Conservation (phyloP, 2,329 filamentous ascomycete genomes). For the Shiraia bambusicola region DNA sequence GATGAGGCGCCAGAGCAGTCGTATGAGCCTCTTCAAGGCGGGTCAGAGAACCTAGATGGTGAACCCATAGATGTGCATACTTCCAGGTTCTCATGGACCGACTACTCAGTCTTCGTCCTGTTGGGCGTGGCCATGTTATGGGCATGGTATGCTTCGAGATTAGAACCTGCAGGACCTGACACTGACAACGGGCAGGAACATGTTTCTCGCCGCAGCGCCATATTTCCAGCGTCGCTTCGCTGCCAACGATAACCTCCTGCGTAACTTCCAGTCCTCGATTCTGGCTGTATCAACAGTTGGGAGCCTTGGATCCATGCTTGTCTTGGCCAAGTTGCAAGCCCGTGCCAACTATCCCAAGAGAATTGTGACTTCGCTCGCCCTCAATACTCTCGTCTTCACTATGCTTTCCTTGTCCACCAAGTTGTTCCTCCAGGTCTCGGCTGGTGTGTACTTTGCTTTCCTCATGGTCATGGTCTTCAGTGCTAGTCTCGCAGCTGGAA, state of each 20-base stretch:
- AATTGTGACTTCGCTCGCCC: slow-evolving; percentile 72
- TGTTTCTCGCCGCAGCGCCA: slow-evolving; percentile 92
- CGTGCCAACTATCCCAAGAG: slow-evolving; percentile 85
- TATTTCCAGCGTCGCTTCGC: slow-evolving; percentile 87
- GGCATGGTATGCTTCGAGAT: slow-evolving; percentile 71
- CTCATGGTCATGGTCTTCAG: slow-evolving; percentile 77
- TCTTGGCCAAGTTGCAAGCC: slow-evolving; percentile 78
- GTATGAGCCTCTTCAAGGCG: slow-evolving; percentile 44
- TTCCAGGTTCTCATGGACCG: slow-evolving; percentile 73
- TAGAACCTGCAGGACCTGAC: slow-evolving; percentile 8
- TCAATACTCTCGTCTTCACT: slow-evolving; percentile 76
- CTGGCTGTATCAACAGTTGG: slow-evolving; percentile 82
- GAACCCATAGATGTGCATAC: slow-evolving; percentile 33
- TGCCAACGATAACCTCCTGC: slow-evolving; percentile 67
- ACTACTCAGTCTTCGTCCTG: slow-evolving; percentile 82
- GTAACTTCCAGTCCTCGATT: slow-evolving; percentile 88
- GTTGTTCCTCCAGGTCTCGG: slow-evolving; percentile 62
- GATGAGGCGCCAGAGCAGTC: slow-evolving; percentile 26
- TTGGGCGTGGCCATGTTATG: slow-evolving; percentile 93
- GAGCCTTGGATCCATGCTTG: slow-evolving; percentile 73
- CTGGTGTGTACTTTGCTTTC: slow-evolving; percentile 74
- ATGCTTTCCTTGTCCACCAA: slow-evolving; percentile 80
- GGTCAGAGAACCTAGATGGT: slow-evolving; percentile 37
- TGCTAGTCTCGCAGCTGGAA: slow-evolving; percentile 76
- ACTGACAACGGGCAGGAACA: slow-evolving; percentile 76